phyloP scores from a whole-genome alignment of 176 grass and related monocot species.

The Poa annua region DNA sequence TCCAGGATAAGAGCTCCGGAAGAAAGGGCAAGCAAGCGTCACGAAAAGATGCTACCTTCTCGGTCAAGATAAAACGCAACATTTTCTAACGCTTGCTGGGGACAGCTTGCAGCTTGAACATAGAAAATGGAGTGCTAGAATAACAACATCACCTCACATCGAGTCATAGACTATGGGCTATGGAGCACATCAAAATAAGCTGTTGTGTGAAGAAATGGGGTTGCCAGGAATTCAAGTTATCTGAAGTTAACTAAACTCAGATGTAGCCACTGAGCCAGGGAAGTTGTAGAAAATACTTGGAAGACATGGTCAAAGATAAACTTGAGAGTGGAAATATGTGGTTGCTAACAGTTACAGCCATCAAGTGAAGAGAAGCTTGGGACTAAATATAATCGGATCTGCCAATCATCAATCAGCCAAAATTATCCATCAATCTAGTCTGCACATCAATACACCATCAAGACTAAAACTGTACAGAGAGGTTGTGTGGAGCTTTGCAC shows the following conservation, averaged over 20 bases:
- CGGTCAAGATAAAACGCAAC: slow-evolving; percentile 41
- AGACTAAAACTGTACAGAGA: not conserved
- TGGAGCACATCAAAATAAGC: slow-evolving; percentile 15
- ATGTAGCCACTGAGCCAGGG: not conserved
- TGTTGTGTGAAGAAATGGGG: not conserved
- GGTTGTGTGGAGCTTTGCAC: not conserved
- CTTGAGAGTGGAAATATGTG: not conserved
- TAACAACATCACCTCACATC: slow-evolving; percentile 18
- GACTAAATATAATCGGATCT: not conserved
- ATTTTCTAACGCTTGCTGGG: slow-evolving; percentile 9
- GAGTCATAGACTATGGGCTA: not conserved
- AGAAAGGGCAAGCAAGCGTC: slow-evolving; percentile 34
- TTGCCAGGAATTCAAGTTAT: slow-evolving; percentile 18
- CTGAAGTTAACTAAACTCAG: not conserved
- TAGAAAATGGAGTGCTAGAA: slow-evolving; percentile 17
- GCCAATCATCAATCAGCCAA: not conserved
- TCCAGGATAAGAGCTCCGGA: slow-evolving; percentile 15
- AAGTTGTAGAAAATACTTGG: not conserved
- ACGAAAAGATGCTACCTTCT: slow-evolving; percentile 43
- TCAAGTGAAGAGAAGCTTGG: not conserved
- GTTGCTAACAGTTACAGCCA: not conserved
- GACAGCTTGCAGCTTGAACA: slow-evolving; percentile 29
- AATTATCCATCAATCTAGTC: not conserved
- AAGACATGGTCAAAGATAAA: not conserved
- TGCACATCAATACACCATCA: not conserved